Evolutionary conservation across 2,329 filamentous ascomycete genomes (phyloP).

Genomic region (Lasiodiplodia sp.): DNA sequence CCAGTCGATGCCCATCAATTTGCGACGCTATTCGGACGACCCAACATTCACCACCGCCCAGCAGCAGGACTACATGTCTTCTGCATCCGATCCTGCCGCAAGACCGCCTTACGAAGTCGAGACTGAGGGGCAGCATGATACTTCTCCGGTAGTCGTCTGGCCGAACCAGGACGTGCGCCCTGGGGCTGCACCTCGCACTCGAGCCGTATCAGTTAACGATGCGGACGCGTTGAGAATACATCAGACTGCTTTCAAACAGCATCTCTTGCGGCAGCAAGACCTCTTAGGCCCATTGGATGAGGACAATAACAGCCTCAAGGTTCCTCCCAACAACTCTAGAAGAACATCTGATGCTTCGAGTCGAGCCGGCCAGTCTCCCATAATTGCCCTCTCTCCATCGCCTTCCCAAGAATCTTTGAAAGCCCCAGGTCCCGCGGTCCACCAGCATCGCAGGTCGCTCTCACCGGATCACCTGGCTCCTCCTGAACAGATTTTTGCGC

Average conservation of each 20-base stretch:
- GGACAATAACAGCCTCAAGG: slow-evolving; percentile 32
- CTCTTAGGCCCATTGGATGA: slow-evolving; percentile 45
- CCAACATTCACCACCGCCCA: slow-evolving; percentile 55
- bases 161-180: slow-evolving; percentile 43
- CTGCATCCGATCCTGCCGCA: slow-evolving; percentile 56
- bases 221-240: slow-evolving; percentile 57
- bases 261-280: slow-evolving; percentile 34
- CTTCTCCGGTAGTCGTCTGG: slow-evolving; percentile 33
- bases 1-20: slow-evolving; percentile 71
- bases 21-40: slow-evolving; percentile 74
- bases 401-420: slow-evolving; percentile 41
- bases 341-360: slow-evolving; percentile 26
- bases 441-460: slow-evolving; percentile 33
- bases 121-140: slow-evolving; percentile 35
- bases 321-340: slow-evolving; percentile 18
- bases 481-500: slow-evolving; percentile 43
- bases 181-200: slow-evolving; percentile 42
- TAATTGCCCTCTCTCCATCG: slow-evolving; percentile 50
- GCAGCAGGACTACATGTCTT: slow-evolving; percentile 56
- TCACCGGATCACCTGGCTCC: slow-evolving; percentile 44
- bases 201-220: slow-evolving; percentile 69
- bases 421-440: slow-evolving; percentile 39
- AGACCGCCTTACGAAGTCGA: slow-evolving; percentile 46
- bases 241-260: slow-evolving; percentile 37
- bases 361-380: slow-evolving; percentile 42